phyloP scores from a whole-genome alignment of 2,329 filamentous ascomycete genomes.

The Lachnellula cervina region DNA sequence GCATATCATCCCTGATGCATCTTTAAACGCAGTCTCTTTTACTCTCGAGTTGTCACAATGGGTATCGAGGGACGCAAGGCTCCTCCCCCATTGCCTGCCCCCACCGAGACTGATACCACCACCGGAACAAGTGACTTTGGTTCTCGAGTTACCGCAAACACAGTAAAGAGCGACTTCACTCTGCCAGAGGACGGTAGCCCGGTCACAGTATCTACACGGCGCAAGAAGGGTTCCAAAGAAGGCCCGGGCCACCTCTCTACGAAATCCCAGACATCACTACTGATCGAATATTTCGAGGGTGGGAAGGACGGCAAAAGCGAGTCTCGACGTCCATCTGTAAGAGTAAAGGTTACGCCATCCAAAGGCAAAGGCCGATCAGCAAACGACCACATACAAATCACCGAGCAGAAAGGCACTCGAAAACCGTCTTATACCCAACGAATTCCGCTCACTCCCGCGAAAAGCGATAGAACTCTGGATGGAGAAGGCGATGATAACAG shows the following conservation, averaged over 20 bases:
- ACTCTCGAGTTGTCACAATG: slow-evolving; percentile 28
- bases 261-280: slow-evolving; percentile 64
- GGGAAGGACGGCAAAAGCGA: slow-evolving; percentile 49
- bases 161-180: slow-evolving; percentile 67
- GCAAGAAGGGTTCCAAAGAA: slow-evolving; percentile 52
- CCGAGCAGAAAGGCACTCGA: slow-evolving; percentile 68
- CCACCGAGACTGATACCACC: slow-evolving; percentile 64
- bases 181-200: slow-evolving; percentile 84
- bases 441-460: slow-evolving; percentile 54
- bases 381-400: slow-evolving; percentile 80
- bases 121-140: slow-evolving; percentile 56
- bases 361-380: slow-evolving; percentile 38
- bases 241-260: slow-evolving; percentile 44
- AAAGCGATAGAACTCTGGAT: slow-evolving; percentile 39
- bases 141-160: slow-evolving; percentile 62
- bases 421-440: slow-evolving; percentile 66
- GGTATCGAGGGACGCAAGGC: slow-evolving; percentile 34
- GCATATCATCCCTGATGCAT: slow-evolving; percentile 23
- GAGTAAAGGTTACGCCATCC: slow-evolving; percentile 66
- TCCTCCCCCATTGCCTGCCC: slow-evolving; percentile 67
- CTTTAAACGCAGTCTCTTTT: slow-evolving; percentile 11
- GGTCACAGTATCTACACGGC: slow-evolving; percentile 81
- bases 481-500: slow-evolving; percentile 58
- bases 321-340: slow-evolving; percentile 61
- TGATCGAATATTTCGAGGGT: slow-evolving; percentile 74